phyloP scores from a whole-genome alignment of 106 monocot genomes.

The Dendrobium chrysotoxum region DNA sequence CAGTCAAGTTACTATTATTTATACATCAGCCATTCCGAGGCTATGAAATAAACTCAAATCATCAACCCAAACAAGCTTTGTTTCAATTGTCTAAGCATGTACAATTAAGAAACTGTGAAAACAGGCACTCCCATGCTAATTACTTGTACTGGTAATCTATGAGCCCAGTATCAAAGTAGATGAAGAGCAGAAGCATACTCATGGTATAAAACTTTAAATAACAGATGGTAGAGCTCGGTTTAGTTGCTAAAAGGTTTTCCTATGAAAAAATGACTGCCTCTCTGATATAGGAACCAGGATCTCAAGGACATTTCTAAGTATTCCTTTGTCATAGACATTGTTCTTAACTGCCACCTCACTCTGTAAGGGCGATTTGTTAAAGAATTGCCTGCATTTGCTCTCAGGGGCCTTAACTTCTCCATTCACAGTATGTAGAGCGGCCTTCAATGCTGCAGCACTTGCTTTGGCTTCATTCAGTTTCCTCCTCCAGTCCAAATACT shows the following conservation, averaged over 20 bases:
- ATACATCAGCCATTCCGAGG: no score
- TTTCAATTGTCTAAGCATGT: no score
- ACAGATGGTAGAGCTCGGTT: not conserved
- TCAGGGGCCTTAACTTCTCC: slow-evolving; percentile 23
- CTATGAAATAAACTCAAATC: no score
- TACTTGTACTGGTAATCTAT: no score
- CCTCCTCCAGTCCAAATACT: slow-evolving; percentile 80
- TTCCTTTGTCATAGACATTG: slow-evolving; percentile 73
- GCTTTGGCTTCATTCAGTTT: slow-evolving; percentile 83
- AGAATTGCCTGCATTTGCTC: slow-evolving; percentile 66
- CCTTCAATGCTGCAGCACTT: slow-evolving; percentile 58
- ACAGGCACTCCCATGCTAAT: no score
- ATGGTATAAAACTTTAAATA: no score
- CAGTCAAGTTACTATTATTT: no score
- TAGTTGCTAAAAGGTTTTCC: slow-evolving; percentile 21
- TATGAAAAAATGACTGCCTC: slow-evolving; percentile 38
- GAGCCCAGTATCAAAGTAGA: no score
- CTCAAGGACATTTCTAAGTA: slow-evolving; percentile 53
- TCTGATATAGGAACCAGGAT: slow-evolving; percentile 63
- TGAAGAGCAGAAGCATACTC: no score
- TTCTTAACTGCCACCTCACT: slow-evolving; percentile 35
- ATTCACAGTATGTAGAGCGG: slow-evolving; percentile 31
- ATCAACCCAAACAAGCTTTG: no score
- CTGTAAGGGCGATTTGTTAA: slow-evolving; percentile 41
- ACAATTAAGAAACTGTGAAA: no score